These are phyloP conservation scores for Corymbia calophylla DNA, from an alignment of 441 rosid genomes.

Conservation along the genomic window DNA sequence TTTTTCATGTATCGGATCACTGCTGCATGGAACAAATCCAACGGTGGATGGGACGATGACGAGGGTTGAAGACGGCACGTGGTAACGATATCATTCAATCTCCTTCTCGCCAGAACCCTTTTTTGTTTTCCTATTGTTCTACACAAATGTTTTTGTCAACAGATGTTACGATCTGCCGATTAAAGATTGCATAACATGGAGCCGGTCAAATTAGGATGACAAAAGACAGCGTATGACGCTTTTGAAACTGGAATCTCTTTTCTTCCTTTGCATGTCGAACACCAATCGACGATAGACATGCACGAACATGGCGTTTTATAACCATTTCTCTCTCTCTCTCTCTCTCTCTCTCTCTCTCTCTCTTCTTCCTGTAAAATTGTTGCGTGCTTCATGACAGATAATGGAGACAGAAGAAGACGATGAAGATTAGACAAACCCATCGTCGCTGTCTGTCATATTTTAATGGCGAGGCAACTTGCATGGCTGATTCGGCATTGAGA, in stretches of 20 bases:
- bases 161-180: background rate
- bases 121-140: background rate
- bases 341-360: background rate
- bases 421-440: background rate
- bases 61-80: background rate
- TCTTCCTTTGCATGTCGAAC: background rate
- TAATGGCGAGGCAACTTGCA: background rate
- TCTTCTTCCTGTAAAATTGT: background rate
- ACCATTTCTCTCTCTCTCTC: background rate
- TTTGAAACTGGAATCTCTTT: background rate
- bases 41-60: background rate
- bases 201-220: background rate
- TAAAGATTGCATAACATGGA: background rate
- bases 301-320: background rate
- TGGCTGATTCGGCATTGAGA: background rate
- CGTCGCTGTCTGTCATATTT: background rate
- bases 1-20: background rate
- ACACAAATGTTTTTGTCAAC: background rate
- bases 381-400: background rate
- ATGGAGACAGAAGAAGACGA: background rate
- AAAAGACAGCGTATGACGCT: background rate
- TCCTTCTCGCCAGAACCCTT: background rate
- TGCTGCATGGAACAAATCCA: background rate
- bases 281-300: background rate
- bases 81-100: background rate